phyloP scores from a whole-genome alignment of 352 stramenopile genomes.

The Peronosclerospora sorghi region DNA sequence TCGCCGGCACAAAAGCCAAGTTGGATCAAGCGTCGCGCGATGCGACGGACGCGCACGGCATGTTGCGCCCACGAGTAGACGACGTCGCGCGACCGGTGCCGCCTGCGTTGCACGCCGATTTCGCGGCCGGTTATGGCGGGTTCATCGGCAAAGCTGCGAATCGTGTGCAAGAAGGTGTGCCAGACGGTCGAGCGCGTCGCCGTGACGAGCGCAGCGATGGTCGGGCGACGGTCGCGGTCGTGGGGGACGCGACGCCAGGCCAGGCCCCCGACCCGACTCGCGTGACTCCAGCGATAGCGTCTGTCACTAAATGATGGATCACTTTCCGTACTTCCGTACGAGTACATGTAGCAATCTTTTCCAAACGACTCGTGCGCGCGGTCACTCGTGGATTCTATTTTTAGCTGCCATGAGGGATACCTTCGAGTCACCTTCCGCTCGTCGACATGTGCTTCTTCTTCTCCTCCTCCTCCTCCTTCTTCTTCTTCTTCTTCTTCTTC shows the following conservation, averaged over 20 bases:
- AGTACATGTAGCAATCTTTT: slow-evolving; percentile 33
- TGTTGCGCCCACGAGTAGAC: too few species aligned
- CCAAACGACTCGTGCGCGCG: neutral
- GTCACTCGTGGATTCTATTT: slow-evolving; percentile 20
- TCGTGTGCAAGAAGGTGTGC: slow-evolving; percentile 22
- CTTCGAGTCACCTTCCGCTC: neutral
- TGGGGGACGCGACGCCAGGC: slow-evolving; percentile 19
- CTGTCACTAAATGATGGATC: neutral
- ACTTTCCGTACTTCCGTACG: slow-evolving; percentile 16
- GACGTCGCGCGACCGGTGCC: neutral
- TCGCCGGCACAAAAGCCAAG: too few species aligned
- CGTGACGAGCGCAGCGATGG: slow-evolving; percentile 12
- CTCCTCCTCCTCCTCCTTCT: neutral
- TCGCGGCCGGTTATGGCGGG: slow-evolving; percentile 16
- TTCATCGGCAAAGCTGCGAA: slow-evolving; percentile 9
- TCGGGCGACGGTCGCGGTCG: slow-evolving; percentile 7
- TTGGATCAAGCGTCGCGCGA: too few species aligned
- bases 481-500: neutral
- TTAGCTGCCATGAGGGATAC: slow-evolving; percentile 5
- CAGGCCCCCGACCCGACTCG: slow-evolving; percentile 6
- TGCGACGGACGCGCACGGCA: too few species aligned
- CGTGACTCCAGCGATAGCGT: slow-evolving; percentile 4
- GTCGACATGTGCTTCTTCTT: neutral
- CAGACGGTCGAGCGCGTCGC: slow-evolving; percentile 14
- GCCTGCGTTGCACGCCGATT: too few species aligned